These are phyloP conservation scores for Amylocystis lapponica DNA, from an alignment of 768 basidiomycete genomes.

Conservation along the genomic window DNA sequence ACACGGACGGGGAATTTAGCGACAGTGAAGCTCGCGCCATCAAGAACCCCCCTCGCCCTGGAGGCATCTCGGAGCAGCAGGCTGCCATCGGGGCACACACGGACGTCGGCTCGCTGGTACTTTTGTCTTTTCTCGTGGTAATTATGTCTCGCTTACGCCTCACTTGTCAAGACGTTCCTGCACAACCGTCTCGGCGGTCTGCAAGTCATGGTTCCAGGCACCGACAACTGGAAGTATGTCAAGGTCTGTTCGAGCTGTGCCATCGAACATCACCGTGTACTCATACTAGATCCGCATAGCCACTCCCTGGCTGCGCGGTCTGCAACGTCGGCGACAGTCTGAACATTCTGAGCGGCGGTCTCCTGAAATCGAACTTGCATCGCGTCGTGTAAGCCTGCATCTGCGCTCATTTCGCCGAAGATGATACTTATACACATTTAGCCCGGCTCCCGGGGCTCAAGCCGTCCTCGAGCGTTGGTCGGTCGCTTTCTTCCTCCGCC, in stretches of 20 bases:
- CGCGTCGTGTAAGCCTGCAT: constrained; percentile 45
- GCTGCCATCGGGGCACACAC: constrained; percentile 29
- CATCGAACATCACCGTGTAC: neutral
- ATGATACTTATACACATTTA: neutral
- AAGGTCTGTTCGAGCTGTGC: constrained; percentile 31
- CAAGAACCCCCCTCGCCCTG: constrained; percentile 23
- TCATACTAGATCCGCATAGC: constrained; percentile 8
- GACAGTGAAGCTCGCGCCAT: constrained; percentile 29
- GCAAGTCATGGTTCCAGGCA: constrained; percentile 59
- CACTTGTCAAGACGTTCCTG: constrained; percentile 47
- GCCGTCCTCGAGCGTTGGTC: constrained; percentile 53
- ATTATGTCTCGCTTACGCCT: no score
- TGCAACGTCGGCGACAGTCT: constrained; percentile 53
- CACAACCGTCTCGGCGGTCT: constrained; percentile 68
- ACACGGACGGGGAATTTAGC: constrained; percentile 22
- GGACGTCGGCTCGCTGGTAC: constrained; percentile 30
- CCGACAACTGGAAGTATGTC: constrained; percentile 62
- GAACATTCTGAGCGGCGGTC: constrained; percentile 55
- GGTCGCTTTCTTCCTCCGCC: constrained; percentile 63
- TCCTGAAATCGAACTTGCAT: constrained; percentile 59
- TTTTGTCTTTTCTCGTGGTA: no score
- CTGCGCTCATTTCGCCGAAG: neutral
- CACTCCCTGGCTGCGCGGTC: constrained; percentile 27
- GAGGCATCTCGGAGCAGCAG: constrained; percentile 13
- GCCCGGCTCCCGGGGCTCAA: constrained; percentile 55